A percentile compares a stretch with the other conserved stretches of the same genome.
Conservation (phyloP, 169 alveolate species). For the Besnoitia besnoiti region DNA sequence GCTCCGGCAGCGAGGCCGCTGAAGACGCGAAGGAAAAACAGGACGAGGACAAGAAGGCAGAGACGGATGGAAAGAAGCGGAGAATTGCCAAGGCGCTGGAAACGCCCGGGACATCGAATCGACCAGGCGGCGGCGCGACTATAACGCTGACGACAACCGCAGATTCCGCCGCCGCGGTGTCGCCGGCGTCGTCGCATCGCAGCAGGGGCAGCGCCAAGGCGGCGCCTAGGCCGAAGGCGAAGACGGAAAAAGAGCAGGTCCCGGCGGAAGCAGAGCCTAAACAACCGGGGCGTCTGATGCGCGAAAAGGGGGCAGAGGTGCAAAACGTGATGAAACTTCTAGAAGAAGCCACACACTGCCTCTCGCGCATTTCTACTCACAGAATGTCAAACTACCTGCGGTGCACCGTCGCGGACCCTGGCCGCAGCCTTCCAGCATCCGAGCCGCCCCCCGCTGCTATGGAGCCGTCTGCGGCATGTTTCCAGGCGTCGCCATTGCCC, state of each 20-base stretch:
- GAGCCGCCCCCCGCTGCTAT: not conserved
- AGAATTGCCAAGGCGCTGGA: not conserved
- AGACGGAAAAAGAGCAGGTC: not conserved
- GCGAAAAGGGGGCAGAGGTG: not conserved
- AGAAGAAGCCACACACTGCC: not conserved
- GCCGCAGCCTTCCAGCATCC: not conserved
- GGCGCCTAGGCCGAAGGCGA: too few species aligned
- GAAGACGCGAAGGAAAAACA: not conserved
- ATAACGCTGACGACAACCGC: not conserved
- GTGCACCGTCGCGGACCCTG: not conserved
- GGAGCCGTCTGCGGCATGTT: not conserved
- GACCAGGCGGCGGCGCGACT: not conserved
- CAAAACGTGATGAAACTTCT: not conserved
- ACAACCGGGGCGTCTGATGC: not conserved
- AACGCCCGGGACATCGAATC: not conserved
- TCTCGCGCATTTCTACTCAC: not conserved
- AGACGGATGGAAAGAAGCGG: not conserved
- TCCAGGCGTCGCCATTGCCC: too few species aligned
- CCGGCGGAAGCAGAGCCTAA: not conserved
- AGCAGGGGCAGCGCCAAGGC: too few species aligned
- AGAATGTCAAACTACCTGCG: not conserved
- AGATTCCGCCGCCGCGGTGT: not conserved
- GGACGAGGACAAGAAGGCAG: not conserved
- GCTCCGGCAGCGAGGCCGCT: too few species aligned
- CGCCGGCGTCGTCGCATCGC: not conserved